A percentile compares a stretch with the other conserved stretches of the same genome.
These are phyloP conservation scores for Eucalyptus tenuipes DNA, from an alignment of 345 rosid genomes.

Conservation along the genomic window DNA sequence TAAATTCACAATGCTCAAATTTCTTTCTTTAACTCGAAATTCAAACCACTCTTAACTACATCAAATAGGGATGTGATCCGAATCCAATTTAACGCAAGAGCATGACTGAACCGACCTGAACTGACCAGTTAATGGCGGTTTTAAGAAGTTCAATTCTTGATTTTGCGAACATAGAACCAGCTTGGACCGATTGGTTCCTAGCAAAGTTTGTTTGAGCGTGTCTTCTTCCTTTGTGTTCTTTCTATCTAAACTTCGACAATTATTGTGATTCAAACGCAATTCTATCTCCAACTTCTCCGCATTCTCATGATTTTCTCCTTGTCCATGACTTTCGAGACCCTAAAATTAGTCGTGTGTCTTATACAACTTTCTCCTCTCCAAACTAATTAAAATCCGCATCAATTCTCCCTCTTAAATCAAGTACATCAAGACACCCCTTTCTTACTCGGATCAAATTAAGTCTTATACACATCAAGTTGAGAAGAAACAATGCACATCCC, in stretches of 20 bases:
- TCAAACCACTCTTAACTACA: background rate
- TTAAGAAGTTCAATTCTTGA: background rate
- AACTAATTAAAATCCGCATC: too few species aligned
- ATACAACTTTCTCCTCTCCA: too few species aligned
- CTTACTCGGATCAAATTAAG: background rate
- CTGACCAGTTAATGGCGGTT: background rate
- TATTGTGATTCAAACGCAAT: background rate
- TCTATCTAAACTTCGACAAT: background rate
- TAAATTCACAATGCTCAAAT: background rate
- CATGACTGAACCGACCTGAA: fast-evolving
- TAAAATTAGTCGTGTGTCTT: too few species aligned
- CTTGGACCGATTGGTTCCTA: background rate
- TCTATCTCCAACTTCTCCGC: too few species aligned
- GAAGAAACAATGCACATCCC: background rate
- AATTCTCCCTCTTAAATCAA: too few species aligned
- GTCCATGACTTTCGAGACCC: too few species aligned
- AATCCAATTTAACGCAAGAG: fast-evolving
- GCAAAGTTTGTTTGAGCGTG: background rate
- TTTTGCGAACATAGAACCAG: background rate
- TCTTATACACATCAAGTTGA: too few species aligned
- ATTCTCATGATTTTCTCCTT: too few species aligned
- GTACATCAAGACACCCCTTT: background rate
- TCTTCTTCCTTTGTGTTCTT: background rate
- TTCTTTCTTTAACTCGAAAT: background rate
- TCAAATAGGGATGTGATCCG: background rate